Percentiles rank a stretch among this genome's conserved stretches.
Evolutionary conservation across 805 yeast genomes (phyloP).

Genomic region (Kodamaea laetipori): DNA sequence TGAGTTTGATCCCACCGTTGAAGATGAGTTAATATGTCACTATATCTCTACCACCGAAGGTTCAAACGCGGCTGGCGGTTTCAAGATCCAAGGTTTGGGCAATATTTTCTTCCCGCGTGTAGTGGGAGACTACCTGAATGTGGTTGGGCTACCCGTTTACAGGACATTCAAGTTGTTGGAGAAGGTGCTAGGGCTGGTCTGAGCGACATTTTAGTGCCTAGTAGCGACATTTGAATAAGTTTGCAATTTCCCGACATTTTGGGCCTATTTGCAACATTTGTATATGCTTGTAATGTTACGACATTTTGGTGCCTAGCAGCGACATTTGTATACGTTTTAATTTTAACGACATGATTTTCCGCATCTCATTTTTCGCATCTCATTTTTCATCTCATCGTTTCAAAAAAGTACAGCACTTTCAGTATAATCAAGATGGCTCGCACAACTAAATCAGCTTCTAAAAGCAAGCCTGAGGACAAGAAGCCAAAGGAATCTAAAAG

Average conservation of each 20-base stretch:
- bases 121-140: conserved; percentile 81
- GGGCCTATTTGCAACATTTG: too few relatives aligned
- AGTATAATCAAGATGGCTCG: conserved; percentile 4
- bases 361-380: too few relatives aligned
- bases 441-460: conserved; percentile 8
- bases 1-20: conserved; percentile 49
- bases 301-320: not conserved
- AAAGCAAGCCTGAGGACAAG: conserved; percentile 11
- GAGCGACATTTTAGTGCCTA: conserved; percentile 1
- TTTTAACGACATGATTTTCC: not conserved
- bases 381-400: conserved; percentile 8
- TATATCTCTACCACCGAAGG: conserved; percentile 80
- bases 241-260: not conserved
- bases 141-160: conserved; percentile 82
- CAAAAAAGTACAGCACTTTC: conserved; percentile 2
- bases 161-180: conserved; percentile 51
- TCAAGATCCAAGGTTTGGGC: conserved; percentile 76
- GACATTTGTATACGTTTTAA: too few relatives aligned
- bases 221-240: conserved; percentile 7
- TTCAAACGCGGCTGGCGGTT: conserved; percentile 86
- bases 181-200: too few relatives aligned
- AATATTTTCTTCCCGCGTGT: conserved; percentile 62
- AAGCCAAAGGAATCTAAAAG: conserved; percentile 17
- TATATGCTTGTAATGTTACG: too few relatives aligned
- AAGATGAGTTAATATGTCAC: conserved; percentile 55